phyloP scores from a whole-genome alignment of 169 alveolate genomes.

The Cyclospora cayetanensis region DNA sequence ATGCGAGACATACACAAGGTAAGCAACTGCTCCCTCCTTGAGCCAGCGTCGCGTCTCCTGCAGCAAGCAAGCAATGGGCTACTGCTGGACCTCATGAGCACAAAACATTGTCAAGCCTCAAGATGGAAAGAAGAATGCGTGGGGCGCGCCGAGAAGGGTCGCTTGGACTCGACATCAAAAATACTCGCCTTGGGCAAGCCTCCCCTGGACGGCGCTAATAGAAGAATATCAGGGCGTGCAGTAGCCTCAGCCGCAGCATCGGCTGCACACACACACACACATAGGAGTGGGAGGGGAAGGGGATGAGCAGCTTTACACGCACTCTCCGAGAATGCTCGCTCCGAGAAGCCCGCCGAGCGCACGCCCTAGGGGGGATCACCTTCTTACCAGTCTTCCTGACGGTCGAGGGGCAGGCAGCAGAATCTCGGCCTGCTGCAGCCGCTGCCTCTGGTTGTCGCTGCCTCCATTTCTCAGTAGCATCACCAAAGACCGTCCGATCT shows the following conservation, averaged over 20 bases:
- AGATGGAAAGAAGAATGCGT: too few species aligned
- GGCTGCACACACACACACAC: not conserved
- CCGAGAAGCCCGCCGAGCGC: not conserved
- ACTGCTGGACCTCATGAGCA: not conserved
- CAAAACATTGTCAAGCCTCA: not conserved
- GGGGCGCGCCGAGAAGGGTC: too few species aligned
- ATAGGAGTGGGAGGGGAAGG: not conserved
- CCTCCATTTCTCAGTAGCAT: too few species aligned
- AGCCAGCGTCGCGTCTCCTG: conserved; percentile 51
- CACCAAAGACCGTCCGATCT: too few species aligned
- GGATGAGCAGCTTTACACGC: not conserved
- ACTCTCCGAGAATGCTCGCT: not conserved
- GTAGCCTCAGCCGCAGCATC: not conserved
- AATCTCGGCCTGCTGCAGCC: too few species aligned
- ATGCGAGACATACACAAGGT: conserved; percentile 16
- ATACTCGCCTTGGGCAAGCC: conserved; percentile 38
- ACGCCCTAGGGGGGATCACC: too few species aligned
- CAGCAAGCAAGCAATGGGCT: not conserved
- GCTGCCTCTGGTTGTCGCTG: too few species aligned
- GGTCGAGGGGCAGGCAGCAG: too few species aligned
- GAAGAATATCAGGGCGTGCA: conserved; percentile 18
- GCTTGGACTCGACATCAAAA: too few species aligned
- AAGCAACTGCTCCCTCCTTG: not conserved
- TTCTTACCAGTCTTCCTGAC: too few species aligned
- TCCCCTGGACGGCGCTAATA: conserved; percentile 35